A percentile compares a stretch with the other conserved stretches of the same genome.
Conservation (phyloP, 192 early-diverging fungal species). For the Coemansia guatemalensis region DNA sequence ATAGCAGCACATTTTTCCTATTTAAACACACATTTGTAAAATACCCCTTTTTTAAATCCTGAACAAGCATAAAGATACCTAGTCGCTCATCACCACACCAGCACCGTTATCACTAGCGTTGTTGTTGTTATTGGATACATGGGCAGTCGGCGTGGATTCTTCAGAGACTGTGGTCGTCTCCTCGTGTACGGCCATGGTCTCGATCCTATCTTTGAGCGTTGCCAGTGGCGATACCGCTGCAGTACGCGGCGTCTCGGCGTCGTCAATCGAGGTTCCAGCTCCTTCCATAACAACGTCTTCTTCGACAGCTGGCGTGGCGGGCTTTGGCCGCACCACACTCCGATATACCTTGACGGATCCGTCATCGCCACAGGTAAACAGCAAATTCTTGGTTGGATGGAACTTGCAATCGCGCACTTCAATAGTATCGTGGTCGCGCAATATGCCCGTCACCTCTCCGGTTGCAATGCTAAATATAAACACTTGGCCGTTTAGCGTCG, state of each 20-base stretch:
- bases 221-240: slow-evolving; percentile 39
- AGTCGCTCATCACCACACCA: too few relatives aligned
- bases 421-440: slow-evolving; percentile 87
- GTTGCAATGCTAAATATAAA: slow-evolving; percentile 80
- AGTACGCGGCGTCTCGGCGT: slow-evolving; percentile 24
- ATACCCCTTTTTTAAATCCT: too few relatives aligned
- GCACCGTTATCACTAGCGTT: too few relatives aligned
- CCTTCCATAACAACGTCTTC: not conserved
- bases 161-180: slow-evolving; percentile 5
- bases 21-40: too few relatives aligned
- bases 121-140: too few relatives aligned
- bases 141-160: not conserved
- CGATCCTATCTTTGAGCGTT: slow-evolving; percentile 35
- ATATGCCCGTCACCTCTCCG: slow-evolving; percentile 71
- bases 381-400: slow-evolving; percentile 73
- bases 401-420: slow-evolving; percentile 94
- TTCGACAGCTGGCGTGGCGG: not conserved
- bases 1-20: too few relatives aligned
- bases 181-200: slow-evolving; percentile 43
- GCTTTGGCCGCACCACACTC: slow-evolving; percentile 16
- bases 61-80: too few relatives aligned
- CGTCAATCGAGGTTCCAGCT: not conserved
- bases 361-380: slow-evolving; percentile 88
- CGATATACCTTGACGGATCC: slow-evolving; percentile 64
- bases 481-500: slow-evolving; percentile 85